Conservation (phyloP, 805 yeast species). For the Candida parachauliodes region DNA sequence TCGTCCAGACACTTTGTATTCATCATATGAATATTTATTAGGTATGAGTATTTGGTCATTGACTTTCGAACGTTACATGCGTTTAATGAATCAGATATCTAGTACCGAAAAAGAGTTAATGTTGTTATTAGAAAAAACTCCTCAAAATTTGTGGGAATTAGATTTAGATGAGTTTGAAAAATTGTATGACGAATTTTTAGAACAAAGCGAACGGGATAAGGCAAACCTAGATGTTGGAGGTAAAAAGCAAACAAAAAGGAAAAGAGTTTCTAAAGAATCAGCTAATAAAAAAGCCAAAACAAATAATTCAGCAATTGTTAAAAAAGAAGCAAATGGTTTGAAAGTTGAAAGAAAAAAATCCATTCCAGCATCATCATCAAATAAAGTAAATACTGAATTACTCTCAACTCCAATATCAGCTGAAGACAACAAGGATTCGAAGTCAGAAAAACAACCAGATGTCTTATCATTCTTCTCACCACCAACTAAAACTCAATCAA, state of each 20-base stretch:
- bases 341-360: slow-evolving; percentile 10
- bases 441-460: slow-evolving; percentile 14
- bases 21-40: slow-evolving; percentile 79
- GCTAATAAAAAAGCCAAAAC: slow-evolving; percentile 9
- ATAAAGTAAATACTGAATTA: background rate
- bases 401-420: slow-evolving; percentile 1
- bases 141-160: slow-evolving; percentile 83
- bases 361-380: slow-evolving; percentile 1
- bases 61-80: slow-evolving; percentile 84
- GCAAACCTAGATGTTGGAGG: slow-evolving; percentile 46
- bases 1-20: slow-evolving; percentile 50
- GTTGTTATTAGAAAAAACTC: slow-evolving; percentile 57
- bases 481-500: slow-evolving; percentile 7
- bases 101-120: slow-evolving; percentile 71
- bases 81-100: slow-evolving; percentile 67
- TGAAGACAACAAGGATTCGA: slow-evolving; percentile 6
- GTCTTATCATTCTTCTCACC: slow-evolving; percentile 23
- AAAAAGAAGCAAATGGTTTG: slow-evolving; percentile 11
- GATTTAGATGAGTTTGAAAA: slow-evolving; percentile 74
- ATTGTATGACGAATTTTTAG: slow-evolving; percentile 66
- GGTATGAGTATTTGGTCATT: slow-evolving; percentile 94
- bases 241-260: slow-evolving; percentile 32
- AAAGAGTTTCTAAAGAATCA: slow-evolving; percentile 11
- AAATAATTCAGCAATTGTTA: slow-evolving; percentile 9
- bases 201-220: slow-evolving; percentile 60